phyloP scores from a whole-genome alignment of 164 flowering plant genomes.

The Umbellularia californica region DNA sequence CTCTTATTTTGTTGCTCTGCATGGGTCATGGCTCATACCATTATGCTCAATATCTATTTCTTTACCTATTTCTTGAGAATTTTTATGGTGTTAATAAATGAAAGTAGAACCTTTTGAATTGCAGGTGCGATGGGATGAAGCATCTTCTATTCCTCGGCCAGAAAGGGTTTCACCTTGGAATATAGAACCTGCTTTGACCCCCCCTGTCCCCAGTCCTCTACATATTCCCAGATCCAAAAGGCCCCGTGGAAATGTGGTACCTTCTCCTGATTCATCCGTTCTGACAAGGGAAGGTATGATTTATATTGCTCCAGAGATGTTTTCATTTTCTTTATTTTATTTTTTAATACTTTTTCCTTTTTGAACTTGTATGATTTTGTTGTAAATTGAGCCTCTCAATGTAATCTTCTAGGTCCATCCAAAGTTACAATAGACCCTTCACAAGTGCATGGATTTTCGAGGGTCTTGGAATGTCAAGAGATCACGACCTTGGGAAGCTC shows the following conservation, averaged over 20 bases:
- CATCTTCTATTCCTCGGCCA: constrained; percentile 72
- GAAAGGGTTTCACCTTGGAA: constrained; percentile 98
- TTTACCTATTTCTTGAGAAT: too few species aligned
- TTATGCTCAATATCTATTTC: too few species aligned
- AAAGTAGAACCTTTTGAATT: neutral
- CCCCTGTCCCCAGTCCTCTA: constrained; percentile 60
- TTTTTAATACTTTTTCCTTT: neutral
- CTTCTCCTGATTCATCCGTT: constrained; percentile 67
- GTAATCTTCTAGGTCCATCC: constrained; percentile 44
- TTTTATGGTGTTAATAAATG: neutral
- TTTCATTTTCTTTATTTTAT: neutral
- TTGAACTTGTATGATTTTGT: neutral
- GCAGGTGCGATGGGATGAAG: constrained; percentile 97
- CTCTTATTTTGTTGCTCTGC: neutral
- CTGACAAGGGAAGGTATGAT: constrained; percentile 71
- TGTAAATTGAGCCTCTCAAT: neutral
- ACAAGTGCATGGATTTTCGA: constrained; percentile 51
- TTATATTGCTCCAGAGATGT: neutral
- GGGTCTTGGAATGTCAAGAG: constrained; percentile 98
- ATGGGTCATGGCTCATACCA: neutral
- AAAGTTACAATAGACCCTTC: constrained; percentile 58
- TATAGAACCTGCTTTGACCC: constrained; percentile 69
- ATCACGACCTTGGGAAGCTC: constrained; percentile 61
- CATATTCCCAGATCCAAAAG: constrained; percentile 76
- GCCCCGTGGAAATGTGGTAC: constrained; percentile 53